Percentiles rank a stretch among this genome's conserved stretches.
phyloP scores from a whole-genome alignment of 805 yeast species.

The Saccharomycopsis microspora region DNA sequence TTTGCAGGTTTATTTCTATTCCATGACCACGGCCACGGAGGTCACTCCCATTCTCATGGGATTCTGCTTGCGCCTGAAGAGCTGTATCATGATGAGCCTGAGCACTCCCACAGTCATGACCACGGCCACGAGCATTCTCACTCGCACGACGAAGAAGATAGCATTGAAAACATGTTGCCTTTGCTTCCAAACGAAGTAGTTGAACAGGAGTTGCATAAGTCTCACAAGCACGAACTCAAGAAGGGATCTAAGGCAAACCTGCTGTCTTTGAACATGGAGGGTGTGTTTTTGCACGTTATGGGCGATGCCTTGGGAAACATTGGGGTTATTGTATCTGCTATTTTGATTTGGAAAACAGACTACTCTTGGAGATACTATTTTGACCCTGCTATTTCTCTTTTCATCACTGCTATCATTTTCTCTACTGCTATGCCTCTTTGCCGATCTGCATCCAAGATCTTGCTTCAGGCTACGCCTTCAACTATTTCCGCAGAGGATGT shows the following conservation, averaged over 20 bases:
- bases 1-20: slow-evolving; percentile 74
- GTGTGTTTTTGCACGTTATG: slow-evolving; percentile 87
- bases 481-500: slow-evolving; percentile 67
- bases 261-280: slow-evolving; percentile 90
- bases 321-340: slow-evolving; percentile 84
- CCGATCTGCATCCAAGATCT: slow-evolving; percentile 71
- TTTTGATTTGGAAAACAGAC: slow-evolving; percentile 89
- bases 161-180: slow-evolving; percentile 14
- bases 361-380: slow-evolving; percentile 77
- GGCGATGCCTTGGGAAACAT: slow-evolving; percentile 95
- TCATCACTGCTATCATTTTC: slow-evolving; percentile 81
- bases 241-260: slow-evolving; percentile 14
- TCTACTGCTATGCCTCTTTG: slow-evolving; percentile 88
- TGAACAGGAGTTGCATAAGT: slow-evolving; percentile 1
- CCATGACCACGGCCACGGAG: slow-evolving; percentile 73
- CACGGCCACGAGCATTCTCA: slow-evolving; percentile 20
- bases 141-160: slow-evolving; percentile 15
- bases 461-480: slow-evolving; percentile 90
- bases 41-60: slow-evolving; percentile 29
- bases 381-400: slow-evolving; percentile 78
- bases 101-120: slow-evolving; percentile 18
- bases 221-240: neutral
- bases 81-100: slow-evolving; percentile 13
- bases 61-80: slow-evolving; percentile 16
- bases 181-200: slow-evolving; percentile 15